phyloP scores from a whole-genome alignment of 805 yeast species.

The Teunomyces tritomae region DNA sequence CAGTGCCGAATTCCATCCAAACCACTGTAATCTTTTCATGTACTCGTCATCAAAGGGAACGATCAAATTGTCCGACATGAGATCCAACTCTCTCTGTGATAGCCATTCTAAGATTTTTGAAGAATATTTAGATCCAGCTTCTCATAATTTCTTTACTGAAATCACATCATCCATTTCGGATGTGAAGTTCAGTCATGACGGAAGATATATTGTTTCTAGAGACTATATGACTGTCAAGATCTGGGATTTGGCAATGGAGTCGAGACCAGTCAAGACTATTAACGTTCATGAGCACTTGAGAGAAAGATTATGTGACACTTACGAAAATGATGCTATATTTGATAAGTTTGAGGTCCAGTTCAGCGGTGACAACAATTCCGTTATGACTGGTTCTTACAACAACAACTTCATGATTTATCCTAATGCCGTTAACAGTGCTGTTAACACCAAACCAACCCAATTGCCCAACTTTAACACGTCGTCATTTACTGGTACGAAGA shows the following conservation, averaged over 20 bases:
- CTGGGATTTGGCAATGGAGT: slow-evolving; percentile 98
- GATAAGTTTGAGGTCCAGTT: slow-evolving; percentile 97
- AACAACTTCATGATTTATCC: slow-evolving; percentile 97
- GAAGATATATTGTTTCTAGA: slow-evolving; percentile 92
- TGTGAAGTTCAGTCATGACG: slow-evolving; percentile 87
- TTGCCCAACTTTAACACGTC: slow-evolving; percentile 13
- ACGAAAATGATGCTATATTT: slow-evolving; percentile 97
- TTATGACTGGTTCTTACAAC: slow-evolving; percentile 97
- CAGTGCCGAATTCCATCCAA: slow-evolving; percentile 93
- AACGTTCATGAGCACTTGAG: slow-evolving; percentile 94
- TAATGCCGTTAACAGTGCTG: slow-evolving; percentile 53
- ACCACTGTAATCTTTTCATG: slow-evolving; percentile 88
- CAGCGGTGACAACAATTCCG: slow-evolving; percentile 85
- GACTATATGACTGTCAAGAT: slow-evolving; percentile 96
- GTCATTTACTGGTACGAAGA: slow-evolving; percentile 11
- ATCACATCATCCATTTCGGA: slow-evolving; percentile 93
- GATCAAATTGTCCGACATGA: slow-evolving; percentile 93
- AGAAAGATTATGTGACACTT: slow-evolving; percentile 91
- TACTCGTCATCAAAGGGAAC: slow-evolving; percentile 95
- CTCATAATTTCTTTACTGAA: slow-evolving; percentile 95
- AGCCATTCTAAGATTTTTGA: slow-evolving; percentile 82
- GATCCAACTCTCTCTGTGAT: slow-evolving; percentile 93
- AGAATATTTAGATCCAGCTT: slow-evolving; percentile 88
- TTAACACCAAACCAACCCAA: slow-evolving; percentile 2
- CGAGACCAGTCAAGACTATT: slow-evolving; percentile 88